Evolutionary conservation across 148 eudicot genomes (phyloP).

Genomic region (Chenopodium album): DNA sequence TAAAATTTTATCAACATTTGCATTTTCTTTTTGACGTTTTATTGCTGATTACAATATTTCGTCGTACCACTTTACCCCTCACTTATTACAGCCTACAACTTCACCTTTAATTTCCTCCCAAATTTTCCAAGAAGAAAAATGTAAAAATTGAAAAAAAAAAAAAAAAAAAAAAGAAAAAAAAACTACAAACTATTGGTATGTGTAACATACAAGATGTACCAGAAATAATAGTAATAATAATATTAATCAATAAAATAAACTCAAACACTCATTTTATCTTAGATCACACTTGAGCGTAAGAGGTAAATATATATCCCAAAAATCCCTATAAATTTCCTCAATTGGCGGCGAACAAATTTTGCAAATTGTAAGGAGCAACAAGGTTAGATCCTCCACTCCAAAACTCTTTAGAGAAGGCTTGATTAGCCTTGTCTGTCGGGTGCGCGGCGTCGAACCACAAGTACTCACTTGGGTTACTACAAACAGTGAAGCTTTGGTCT

Average conservation of each 20-base stretch:
- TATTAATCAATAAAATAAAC: slow-evolving; percentile 15
- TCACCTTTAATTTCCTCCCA: slow-evolving; percentile 5
- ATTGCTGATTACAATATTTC: not conserved
- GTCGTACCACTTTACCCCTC: not conserved
- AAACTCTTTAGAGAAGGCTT: slow-evolving; percentile 41
- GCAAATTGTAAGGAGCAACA: slow-evolving; percentile 48
- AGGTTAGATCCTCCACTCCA: slow-evolving; percentile 49
- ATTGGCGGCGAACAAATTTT: slow-evolving; percentile 34
- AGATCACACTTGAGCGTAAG: slow-evolving; percentile 24
- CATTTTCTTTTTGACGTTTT: not conserved
- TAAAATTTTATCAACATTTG: not conserved
- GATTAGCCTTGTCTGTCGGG: slow-evolving; percentile 43
- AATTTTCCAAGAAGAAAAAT: not conserved
- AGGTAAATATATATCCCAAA: not conserved
- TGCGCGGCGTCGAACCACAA: slow-evolving; percentile 56
- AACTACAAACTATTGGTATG: slow-evolving; percentile 18
- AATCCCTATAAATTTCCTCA: not conserved
- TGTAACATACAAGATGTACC: slow-evolving; percentile 24
- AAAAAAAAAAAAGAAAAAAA: not conserved
- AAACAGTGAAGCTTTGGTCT: slow-evolving; percentile 29
- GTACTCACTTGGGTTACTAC: slow-evolving; percentile 39
- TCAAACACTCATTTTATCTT: slow-evolving; percentile 17
- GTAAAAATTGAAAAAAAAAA: not conserved
- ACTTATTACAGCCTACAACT: not conserved
- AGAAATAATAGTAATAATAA: slow-evolving; percentile 19